Base-by-base conservation (phyloP, 768 basidiomycete genomes). In the Amanita muscaria region DNA sequence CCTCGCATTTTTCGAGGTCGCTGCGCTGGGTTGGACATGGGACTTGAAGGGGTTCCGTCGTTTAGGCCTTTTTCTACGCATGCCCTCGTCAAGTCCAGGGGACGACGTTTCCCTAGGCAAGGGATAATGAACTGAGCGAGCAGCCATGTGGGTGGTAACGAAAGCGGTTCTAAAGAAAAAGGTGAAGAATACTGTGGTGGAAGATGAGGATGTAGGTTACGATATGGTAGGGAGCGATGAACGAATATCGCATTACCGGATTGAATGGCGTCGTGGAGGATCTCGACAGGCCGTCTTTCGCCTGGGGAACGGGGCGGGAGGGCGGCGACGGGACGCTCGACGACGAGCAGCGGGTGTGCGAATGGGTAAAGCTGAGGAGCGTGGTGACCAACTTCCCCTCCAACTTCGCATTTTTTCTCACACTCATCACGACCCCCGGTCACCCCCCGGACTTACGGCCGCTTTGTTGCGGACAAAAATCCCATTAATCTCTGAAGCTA, bases 81-180 rank as follows among this genome's bases (percentile, higher is more conserved):
- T 35, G 27, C 44, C 38, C 24, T 36, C 37, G 27, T 43, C 41
- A 35, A 22, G 27, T 29, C 12, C 24, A n/a, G 62, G 57, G 10
- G 53, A 24, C 11, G 63, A 44, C 0, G 75, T 78, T 57, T 57
- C 63, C 9, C 48, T 49, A 27, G 77, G 77, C 73, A 73, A 74
- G 40, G 64, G 71, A 36, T 51, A 56, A 46, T 61, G 48, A 16
- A 56, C 57, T 12, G 61, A 54, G 47, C 59, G 56, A 35, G 61
- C 49, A 34, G 62, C 39, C 72, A 77, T 77, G 54, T 48, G 51
- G 21, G 27, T 6, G 27, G 12, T 29, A 12, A 12, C 12, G 18
- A n/a, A 32, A 6, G 24, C n/a, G n/a, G n/a, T n/a, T n/a, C n/a
- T n/a, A 21, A 14, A 15, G 5, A 33, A 36, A 36, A 15, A 29